phyloP scores from a whole-genome alignment of 805 yeast genomes.

The Metschnikowia lunata region DNA sequence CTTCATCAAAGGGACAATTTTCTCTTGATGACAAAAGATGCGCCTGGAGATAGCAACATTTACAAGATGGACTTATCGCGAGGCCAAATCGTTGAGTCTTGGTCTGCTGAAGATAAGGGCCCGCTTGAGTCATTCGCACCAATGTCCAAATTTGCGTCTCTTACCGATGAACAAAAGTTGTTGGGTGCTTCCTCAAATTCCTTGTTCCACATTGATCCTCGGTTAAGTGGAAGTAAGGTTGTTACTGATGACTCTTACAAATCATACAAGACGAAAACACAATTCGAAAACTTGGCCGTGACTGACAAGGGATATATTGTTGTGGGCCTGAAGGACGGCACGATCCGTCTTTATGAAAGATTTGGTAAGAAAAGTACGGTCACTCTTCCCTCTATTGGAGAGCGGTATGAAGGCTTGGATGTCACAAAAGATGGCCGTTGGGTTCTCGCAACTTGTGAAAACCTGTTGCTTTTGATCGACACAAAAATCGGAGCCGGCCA shows the following conservation, averaged over 20 bases:
- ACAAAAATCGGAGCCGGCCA: slow-evolving; percentile 55
- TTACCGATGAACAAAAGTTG: slow-evolving; percentile 69
- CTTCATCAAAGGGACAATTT: slow-evolving; percentile 69
- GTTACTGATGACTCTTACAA: slow-evolving; percentile 43
- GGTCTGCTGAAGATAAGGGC: slow-evolving; percentile 50
- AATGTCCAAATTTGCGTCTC: slow-evolving; percentile 66
- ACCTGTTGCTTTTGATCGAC: slow-evolving; percentile 68
- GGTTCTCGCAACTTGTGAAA: slow-evolving; percentile 74
- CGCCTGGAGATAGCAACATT: slow-evolving; percentile 37
- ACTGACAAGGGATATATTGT: slow-evolving; percentile 74
- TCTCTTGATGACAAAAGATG: slow-evolving; percentile 59
- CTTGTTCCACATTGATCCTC: slow-evolving; percentile 76
- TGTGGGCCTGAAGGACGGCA: slow-evolving; percentile 72
- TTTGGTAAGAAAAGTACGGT: slow-evolving; percentile 77
- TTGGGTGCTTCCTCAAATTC: slow-evolving; percentile 64
- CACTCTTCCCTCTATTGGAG: slow-evolving; percentile 78
- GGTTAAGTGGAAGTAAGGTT: slow-evolving; percentile 53
- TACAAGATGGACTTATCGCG: slow-evolving; percentile 74
- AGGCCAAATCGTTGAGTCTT: slow-evolving; percentile 84
- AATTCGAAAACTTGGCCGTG: slow-evolving; percentile 60
- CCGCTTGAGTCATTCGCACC: slow-evolving; percentile 61
- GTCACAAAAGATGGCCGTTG: slow-evolving; percentile 77
- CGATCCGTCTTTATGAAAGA: slow-evolving; percentile 65
- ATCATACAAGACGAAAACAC: slow-evolving; percentile 45
- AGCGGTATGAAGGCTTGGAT: slow-evolving; percentile 61